These are phyloP conservation scores for Emmonsiellopsis sp. DNA, from an alignment of 2,329 filamentous ascomycete genomes.

Conservation along the genomic window DNA sequence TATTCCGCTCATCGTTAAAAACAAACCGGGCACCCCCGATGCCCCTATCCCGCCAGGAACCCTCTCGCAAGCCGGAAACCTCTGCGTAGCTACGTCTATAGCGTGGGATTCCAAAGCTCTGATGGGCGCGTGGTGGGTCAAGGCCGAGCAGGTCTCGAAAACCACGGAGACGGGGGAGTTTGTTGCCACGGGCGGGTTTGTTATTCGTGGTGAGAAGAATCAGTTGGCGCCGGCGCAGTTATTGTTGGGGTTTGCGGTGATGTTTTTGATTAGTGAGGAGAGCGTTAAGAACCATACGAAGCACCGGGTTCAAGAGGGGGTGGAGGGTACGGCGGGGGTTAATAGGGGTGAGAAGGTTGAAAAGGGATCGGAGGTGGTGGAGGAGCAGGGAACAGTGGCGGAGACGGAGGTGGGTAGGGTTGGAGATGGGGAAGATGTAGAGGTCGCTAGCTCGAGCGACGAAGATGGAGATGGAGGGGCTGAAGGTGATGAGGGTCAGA, in stretches of 20 bases:
- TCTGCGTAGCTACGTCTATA: conserved; percentile 74
- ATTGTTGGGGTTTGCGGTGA: conserved; percentile 73
- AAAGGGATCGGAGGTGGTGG: conserved; percentile 17
- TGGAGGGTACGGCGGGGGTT: conserved; percentile 12
- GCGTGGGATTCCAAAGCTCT: conserved; percentile 96
- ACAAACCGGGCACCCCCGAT: conserved; percentile 65
- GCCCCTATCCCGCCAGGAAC: conserved; percentile 88
- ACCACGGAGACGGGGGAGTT: conserved; percentile 71
- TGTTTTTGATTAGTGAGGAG: conserved; percentile 83
- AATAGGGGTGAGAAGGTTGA: conserved; percentile 15
- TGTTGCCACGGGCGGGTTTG: conserved; percentile 67
- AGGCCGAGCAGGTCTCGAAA: conserved; percentile 82
- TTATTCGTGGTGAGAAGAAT: conserved; percentile 79
- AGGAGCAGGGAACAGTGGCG: neutral
- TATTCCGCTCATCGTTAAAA: conserved; percentile 80
- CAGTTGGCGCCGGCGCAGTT: conserved; percentile 80
- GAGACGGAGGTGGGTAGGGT: neutral
- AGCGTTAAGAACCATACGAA: conserved; percentile 74
- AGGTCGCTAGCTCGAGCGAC: conserved; percentile 15
- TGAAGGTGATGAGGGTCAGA: conserved; percentile 9
- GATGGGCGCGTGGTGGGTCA: conserved; percentile 95
- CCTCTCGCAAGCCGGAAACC: conserved; percentile 75
- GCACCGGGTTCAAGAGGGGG: conserved; percentile 48
- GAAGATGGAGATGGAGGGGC: conserved; percentile 38
- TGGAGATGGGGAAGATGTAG: conserved; percentile 18